A percentile compares a stretch with the other conserved stretches of the same genome.
Conservation (phyloP, 371 early-diverging fungal species). For the Haplosporangium sp. region DNA sequence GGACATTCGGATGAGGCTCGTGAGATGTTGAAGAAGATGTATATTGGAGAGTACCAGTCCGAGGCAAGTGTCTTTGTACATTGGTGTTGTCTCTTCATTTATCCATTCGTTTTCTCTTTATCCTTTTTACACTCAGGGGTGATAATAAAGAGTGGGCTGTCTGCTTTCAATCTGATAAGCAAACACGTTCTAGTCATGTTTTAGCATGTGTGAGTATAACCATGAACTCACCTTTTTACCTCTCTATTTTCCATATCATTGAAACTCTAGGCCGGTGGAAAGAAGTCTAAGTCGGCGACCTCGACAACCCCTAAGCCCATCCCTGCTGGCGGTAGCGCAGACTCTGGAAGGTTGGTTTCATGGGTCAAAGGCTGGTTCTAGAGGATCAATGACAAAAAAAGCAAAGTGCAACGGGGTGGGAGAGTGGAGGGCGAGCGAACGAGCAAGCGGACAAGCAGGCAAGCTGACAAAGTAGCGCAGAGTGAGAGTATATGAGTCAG, state of each 20-base stretch:
- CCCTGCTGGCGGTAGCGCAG: constrained; percentile 21
- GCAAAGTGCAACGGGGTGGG: no score
- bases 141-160: no score
- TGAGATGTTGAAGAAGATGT: constrained; percentile 76
- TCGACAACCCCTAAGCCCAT: constrained; percentile 39
- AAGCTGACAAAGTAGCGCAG: no score
- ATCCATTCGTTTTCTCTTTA: not conserved
- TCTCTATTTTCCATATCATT: not conserved
- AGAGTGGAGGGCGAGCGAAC: no score
- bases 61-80: constrained; percentile 58
- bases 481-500: no score
- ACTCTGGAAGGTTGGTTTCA: constrained; percentile 56
- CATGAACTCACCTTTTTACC: not conserved
- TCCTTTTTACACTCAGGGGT: no score
- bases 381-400: constrained; percentile 3
- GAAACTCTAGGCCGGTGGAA: constrained; percentile 19
- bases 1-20: constrained; percentile 95
- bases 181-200: not conserved
- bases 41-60: constrained; percentile 80
- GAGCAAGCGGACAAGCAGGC: no score
- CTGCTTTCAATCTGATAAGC: not conserved
- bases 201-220: not conserved
- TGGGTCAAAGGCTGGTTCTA: constrained; percentile 54
- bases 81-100: not conserved
- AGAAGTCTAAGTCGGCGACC: constrained; percentile 35